Base-by-base conservation (phyloP, 768 basidiomycete species). In the Mycena floridula region DNA sequence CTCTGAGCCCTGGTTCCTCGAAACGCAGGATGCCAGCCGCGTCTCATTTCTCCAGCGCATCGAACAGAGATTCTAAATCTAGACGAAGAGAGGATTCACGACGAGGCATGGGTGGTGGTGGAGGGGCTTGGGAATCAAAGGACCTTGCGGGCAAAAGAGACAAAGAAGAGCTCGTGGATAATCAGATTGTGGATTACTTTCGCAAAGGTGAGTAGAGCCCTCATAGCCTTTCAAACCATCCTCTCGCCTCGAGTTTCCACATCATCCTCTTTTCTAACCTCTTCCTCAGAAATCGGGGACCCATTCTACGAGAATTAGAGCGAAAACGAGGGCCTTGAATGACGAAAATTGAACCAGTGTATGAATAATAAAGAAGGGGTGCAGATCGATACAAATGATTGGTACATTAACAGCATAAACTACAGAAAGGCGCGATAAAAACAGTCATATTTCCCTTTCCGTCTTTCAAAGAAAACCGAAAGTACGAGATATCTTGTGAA, bases 91-190 rank as follows among this genome's bases (percentile, higher is more conserved):
- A 39, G 5, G 38, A 39, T 39, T 15, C 21, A 23, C n/a, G 38
- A 8, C n/a, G 22, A 39, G 21, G 38, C 9, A n/a, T 9, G 9
- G 20, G 9, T 13, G 20, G 37, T 39, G 38, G n/a, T 18, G 13
- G n/a, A n/a, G 38, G 38, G 3, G 16, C n/a, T 15, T 39, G 38
- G 38, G 38, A 39, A 13, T 35, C 32, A 13, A 39, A 39, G 38
- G 38, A 39, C 13, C 13, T 12, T 16, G 32, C 32, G 32, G 32
- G 32, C 32, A 39, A 39, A 22, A 12, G 16, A 39, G 22, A 23
- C n/a, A 23, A 39, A 21, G 38, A 39, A 23, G 38, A 39, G n/a
- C 4, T 39, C n/a, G 22, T 39, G n/a, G 38, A 39, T 39, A n/a
- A 23, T 23, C 38, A 3, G 5, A 2, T 39, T 3, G 38, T 39